Percentiles rank a stretch among this genome's conserved stretches.
These are phyloP conservation scores for Silene noctiflora DNA, from an alignment of 179 eudicot species.

Conservation along the genomic window DNA sequence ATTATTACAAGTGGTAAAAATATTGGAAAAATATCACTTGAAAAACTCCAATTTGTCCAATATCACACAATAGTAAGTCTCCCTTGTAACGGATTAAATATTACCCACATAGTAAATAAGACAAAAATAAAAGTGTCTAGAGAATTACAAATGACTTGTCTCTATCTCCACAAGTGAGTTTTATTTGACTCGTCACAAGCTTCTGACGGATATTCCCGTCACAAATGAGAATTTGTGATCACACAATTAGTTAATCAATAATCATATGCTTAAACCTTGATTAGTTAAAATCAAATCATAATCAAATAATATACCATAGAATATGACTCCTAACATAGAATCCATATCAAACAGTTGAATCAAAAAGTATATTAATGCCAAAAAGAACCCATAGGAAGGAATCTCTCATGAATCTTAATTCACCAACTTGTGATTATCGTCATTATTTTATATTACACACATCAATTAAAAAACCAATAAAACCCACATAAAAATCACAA, in stretches of 20 bases:
- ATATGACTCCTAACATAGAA: conserved; percentile 5
- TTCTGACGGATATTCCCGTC: too few species aligned
- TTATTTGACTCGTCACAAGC: too few species aligned
- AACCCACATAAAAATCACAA: background rate
- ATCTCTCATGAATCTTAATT: conserved; percentile 12
- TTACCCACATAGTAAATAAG: background rate
- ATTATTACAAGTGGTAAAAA: conserved; percentile 4
- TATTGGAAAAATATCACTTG: background rate
- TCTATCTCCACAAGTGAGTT: too few species aligned
- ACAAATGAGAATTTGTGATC: too few species aligned
- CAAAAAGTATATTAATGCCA: background rate
- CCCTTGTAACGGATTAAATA: too few species aligned
- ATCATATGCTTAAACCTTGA: too few species aligned
- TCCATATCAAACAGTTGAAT: background rate
- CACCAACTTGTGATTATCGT: background rate
- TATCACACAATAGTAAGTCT: background rate
- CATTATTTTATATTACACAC: background rate
- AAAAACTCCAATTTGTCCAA: background rate
- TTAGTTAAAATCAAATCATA: background rate
- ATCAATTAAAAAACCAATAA: background rate
- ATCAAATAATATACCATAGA: background rate
- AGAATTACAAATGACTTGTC: too few species aligned
- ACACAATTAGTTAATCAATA: background rate
- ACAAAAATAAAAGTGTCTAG: too few species aligned
- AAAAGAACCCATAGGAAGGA: background rate